phyloP scores from a whole-genome alignment of 2,329 filamentous ascomycete species.

The Emericellopsis atlantica region DNA sequence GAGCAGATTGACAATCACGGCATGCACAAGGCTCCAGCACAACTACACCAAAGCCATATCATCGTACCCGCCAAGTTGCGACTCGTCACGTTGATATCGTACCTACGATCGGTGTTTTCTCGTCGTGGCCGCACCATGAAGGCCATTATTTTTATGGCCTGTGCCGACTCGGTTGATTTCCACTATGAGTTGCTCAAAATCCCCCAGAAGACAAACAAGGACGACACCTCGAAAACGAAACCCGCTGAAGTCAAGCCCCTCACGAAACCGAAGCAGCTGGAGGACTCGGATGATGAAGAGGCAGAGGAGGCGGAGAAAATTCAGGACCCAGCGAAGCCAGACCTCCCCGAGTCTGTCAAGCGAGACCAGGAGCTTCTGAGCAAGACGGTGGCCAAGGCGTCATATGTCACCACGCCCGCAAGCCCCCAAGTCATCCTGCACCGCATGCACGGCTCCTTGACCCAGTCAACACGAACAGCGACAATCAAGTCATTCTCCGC shows the following conservation, averaged over 20 bases:
- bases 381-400: conserved; percentile 55
- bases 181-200: conserved; percentile 72
- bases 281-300: no score
- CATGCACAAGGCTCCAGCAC: conserved; percentile 70
- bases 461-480: conserved; percentile 75
- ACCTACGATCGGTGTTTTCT: conserved; percentile 78
- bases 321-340: conserved; percentile 6
- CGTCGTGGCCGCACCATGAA: conserved; percentile 90
- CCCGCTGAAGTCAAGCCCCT: no score
- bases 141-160: conserved; percentile 91
- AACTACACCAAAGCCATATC: conserved; percentile 85
- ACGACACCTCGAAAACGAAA: conserved; percentile 1
- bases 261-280: no score
- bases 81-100: conserved; percentile 73
- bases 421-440: conserved; percentile 67
- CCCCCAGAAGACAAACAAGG: conserved; percentile 9
- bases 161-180: conserved; percentile 93
- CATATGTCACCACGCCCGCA: conserved; percentile 60
- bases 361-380: conserved; percentile 25
- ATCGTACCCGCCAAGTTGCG: conserved; percentile 82
- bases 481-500: conserved; percentile 72
- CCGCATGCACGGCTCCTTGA: conserved; percentile 83
- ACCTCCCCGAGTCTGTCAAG: conserved; percentile 12
- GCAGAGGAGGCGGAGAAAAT: no score
- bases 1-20: conserved; percentile 20